Evolutionary conservation across 805 yeast species (phyloP).

Genomic region (Starmerella etchellsii): DNA sequence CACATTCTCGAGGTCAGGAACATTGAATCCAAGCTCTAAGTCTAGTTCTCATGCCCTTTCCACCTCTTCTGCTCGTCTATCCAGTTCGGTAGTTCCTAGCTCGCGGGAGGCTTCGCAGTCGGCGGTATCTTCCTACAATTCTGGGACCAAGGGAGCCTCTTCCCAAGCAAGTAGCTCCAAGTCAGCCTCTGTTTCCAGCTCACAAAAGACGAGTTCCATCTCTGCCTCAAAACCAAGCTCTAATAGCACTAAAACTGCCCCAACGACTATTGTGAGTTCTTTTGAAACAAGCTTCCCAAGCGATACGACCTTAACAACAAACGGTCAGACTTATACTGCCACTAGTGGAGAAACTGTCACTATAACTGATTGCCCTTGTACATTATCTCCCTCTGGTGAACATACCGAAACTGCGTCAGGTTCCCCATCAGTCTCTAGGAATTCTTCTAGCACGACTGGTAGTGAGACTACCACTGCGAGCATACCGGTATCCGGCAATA

Average conservation of each 20-base stretch:
- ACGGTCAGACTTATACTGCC: constrained; percentile 5
- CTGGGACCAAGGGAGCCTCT: constrained; percentile 8
- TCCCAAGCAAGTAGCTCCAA: constrained; percentile 16
- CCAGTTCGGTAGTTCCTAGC: not conserved
- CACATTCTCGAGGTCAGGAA: not conserved
- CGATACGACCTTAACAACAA: constrained; percentile 4
- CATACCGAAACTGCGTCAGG: no score
- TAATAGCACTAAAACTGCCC: constrained; percentile 1
- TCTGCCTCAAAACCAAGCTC: no score
- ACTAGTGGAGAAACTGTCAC: constrained; percentile 7
- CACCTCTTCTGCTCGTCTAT: not conserved
- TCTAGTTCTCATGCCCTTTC: not conserved
- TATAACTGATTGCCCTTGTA: constrained; percentile 13
- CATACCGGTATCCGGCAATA: no score
- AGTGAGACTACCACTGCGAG: not conserved
- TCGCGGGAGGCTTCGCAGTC: not conserved
- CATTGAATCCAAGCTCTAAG: not conserved
- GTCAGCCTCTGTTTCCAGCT: constrained; percentile 14
- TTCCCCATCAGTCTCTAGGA: no score
- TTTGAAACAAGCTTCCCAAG: not conserved
- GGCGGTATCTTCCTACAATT: not conserved
- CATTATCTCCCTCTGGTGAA: no score
- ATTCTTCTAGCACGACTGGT: no score
- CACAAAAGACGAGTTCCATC: no score
- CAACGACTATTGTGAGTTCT: not conserved